Conservation (phyloP, 441 rosid species). For the Breynia disticha region DNA sequence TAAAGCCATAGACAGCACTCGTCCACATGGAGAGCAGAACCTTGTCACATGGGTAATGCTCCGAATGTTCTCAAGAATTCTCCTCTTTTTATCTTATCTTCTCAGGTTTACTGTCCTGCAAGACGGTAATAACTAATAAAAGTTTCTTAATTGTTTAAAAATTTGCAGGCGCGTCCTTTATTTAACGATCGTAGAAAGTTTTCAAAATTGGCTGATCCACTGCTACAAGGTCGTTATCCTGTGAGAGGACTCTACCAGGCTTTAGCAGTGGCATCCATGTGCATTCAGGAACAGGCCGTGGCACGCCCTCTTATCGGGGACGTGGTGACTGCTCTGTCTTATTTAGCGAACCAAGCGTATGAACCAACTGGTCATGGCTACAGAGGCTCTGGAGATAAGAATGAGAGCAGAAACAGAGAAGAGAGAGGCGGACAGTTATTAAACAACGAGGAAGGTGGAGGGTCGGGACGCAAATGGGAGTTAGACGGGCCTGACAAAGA, state of each 20-base stretch:
- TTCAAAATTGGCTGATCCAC: conserved; percentile 69
- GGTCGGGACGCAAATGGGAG: conserved; percentile 25
- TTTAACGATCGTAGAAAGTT: conserved; percentile 58
- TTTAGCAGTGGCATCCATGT: conserved; percentile 71
- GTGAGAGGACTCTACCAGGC: conserved; percentile 61
- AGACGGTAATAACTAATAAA: no score
- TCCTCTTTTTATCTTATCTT: neutral
- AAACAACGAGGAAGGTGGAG: no score
- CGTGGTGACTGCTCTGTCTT: conserved; percentile 73
- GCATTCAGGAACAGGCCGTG: conserved; percentile 69
- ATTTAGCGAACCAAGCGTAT: conserved; percentile 50
- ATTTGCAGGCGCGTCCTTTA: conserved; percentile 79
- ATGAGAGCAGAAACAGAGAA: conserved; percentile 16
- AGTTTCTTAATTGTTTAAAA: no score
- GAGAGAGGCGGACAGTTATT: no score
- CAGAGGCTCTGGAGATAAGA: no score
- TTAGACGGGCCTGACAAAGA: conserved; percentile 40
- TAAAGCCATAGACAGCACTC: conserved; percentile 62
- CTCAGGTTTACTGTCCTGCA: neutral
- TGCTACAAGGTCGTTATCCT: conserved; percentile 52
- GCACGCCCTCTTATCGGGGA: conserved; percentile 73
- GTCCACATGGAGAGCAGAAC: conserved; percentile 57
- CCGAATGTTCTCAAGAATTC: neutral
- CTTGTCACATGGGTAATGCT: conserved; percentile 60
- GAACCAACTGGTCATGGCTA: no score